Evolutionary conservation across 83 land plant genomes (phyloP).

Genomic region (Thuja plicata): DNA sequence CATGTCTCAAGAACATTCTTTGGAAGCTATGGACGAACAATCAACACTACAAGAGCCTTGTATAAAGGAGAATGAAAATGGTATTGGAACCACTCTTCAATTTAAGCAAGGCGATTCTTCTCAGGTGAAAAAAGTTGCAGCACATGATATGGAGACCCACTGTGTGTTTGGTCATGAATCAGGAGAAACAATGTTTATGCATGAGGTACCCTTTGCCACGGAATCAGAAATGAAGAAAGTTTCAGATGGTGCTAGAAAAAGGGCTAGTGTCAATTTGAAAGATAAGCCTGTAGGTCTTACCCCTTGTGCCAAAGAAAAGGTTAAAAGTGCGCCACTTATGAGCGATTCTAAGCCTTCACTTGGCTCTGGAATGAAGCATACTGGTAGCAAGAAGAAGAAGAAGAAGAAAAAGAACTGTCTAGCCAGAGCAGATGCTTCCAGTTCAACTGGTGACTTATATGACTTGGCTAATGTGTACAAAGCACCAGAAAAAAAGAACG

Average conservation of each 20-base stretch:
- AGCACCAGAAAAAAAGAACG: slow-evolving; percentile 34
- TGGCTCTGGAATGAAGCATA: background rate
- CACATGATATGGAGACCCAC: no score
- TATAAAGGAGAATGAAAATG: no score
- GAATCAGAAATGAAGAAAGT: background rate
- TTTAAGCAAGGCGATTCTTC: no score
- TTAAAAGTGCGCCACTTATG: background rate
- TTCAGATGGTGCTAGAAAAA: background rate
- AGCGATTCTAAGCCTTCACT: background rate
- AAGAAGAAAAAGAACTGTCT: slow-evolving; percentile 34
- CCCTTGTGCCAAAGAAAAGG: background rate
- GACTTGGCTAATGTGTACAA: slow-evolving; percentile 55
- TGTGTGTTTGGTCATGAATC: no score
- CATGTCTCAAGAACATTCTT: no score
- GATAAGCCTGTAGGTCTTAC: background rate
- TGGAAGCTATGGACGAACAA: no score
- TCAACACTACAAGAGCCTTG: no score
- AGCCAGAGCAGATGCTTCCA: slow-evolving; percentile 50
- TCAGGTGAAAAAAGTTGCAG: no score
- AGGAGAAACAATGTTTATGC: no score
- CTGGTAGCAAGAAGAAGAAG: background rate
- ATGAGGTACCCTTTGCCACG: background rate
- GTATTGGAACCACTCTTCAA: no score
- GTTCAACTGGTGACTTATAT: slow-evolving; percentile 36
- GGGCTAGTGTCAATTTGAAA: background rate